A percentile compares a stretch with the other conserved stretches of the same genome.
Conservation (phyloP, 2,329 filamentous ascomycete species). For the Fusarium tanahbumbuense region DNA sequence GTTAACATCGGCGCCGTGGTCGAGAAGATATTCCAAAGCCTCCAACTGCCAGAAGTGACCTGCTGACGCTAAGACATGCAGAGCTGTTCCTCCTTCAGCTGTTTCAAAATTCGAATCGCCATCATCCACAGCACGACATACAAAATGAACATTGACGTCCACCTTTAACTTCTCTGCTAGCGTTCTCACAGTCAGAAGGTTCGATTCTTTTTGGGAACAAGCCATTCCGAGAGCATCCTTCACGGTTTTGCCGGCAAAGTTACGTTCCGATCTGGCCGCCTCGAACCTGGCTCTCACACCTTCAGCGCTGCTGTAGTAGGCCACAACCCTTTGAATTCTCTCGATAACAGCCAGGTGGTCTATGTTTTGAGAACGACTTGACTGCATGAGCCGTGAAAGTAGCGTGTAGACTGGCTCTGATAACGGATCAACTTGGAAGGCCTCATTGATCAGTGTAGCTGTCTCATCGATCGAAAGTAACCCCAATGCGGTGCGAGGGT, state of each 20-base stretch:
- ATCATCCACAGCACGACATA: background rate
- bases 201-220: conserved; percentile 15
- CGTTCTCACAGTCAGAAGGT: conserved; percentile 23
- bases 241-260: fast-evolving
- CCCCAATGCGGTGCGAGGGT: background rate
- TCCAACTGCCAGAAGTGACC: conserved; percentile 34
- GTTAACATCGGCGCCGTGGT: conserved; percentile 24
- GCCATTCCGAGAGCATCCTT: conserved; percentile 14
- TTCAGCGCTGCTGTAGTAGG: conserved; percentile 18
- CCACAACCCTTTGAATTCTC: background rate
- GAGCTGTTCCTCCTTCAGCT: conserved; percentile 19
- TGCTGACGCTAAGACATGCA: conserved; percentile 34
- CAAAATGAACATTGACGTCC: conserved; percentile 22
- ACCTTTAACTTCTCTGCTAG: conserved; percentile 32
- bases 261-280: background rate
- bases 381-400: conserved; percentile 8
- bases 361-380: background rate
- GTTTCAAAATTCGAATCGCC: background rate
- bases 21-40: conserved; percentile 28
- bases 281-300: background rate
- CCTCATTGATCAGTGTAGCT: background rate
- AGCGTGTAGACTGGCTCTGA: background rate
- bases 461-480: conserved; percentile 17
- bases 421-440: background rate
- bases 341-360: conserved; percentile 8